phyloP scores from a whole-genome alignment of 495 filamentous ascomycete species.

The Penicillium subrubescens region DNA sequence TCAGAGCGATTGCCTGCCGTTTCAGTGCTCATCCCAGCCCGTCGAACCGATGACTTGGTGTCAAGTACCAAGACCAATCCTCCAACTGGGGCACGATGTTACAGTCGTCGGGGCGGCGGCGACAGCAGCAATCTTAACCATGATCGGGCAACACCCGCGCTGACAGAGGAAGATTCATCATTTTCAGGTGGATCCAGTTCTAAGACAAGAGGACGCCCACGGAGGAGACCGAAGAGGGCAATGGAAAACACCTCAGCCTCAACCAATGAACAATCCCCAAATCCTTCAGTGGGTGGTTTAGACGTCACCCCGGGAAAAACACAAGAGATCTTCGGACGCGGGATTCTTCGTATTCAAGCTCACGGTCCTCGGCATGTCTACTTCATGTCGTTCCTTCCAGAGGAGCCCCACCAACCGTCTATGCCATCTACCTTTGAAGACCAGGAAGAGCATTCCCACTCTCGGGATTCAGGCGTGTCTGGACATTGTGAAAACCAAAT shows the following conservation, averaged over 20 bases:
- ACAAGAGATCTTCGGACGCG: constrained; percentile 22
- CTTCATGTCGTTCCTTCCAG: constrained; percentile 19
- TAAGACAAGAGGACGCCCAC: not conserved
- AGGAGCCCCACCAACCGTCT: not conserved
- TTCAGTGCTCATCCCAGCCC: not conserved
- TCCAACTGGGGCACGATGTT: not conserved
- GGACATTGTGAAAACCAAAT: too few species aligned
- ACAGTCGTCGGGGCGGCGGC: not conserved
- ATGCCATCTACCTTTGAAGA: too few species aligned
- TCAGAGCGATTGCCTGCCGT: not conserved
- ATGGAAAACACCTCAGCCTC: not conserved
- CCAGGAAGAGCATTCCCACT: too few species aligned
- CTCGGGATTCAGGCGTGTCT: too few species aligned
- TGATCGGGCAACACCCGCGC: not conserved
- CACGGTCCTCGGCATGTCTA: constrained; percentile 12
- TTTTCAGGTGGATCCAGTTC: not conserved
- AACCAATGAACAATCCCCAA: not conserved
- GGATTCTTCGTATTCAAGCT: constrained; percentile 17
- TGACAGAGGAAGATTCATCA: not conserved
- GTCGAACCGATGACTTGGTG: not conserved
- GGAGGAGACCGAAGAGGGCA: not conserved
- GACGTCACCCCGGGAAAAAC: constrained; percentile 3
- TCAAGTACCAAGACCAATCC: not conserved
- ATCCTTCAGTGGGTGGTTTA: not conserved
- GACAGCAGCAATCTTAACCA: not conserved